Evolutionary conservation across 2,329 filamentous ascomycete species (phyloP).

Genomic region (Sclerotiophoma versabilis): DNA sequence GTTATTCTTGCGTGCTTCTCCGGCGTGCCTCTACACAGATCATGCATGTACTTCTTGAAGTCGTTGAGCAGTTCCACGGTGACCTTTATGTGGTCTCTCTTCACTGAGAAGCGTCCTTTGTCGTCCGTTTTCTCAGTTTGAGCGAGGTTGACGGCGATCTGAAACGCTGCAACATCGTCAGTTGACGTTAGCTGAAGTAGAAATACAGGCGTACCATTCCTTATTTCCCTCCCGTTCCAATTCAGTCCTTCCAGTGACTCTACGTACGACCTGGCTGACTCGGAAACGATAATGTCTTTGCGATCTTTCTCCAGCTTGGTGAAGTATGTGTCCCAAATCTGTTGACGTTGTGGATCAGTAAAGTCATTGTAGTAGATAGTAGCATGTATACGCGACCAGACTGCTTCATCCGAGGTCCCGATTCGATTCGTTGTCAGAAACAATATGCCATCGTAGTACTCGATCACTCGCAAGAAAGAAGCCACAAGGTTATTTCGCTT

Average conservation of each 20-base stretch:
- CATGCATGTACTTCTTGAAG: constrained; percentile 24
- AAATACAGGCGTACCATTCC: constrained; percentile 28
- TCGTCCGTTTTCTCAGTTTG: constrained; percentile 18
- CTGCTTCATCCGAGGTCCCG: constrained; percentile 81
- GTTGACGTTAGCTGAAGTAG: neutral
- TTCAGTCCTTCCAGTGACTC: too few relatives aligned
- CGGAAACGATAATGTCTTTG: too few relatives aligned
- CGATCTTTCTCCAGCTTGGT: neutral
- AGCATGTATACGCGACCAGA: constrained; percentile 84
- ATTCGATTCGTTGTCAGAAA: constrained; percentile 44
- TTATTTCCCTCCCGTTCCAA: constrained; percentile 41
- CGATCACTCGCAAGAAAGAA: constrained; percentile 45
- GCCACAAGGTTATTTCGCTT: constrained; percentile 44
- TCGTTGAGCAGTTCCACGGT: constrained; percentile 20
- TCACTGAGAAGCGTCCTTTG: constrained; percentile 3
- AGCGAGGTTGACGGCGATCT: constrained; percentile 30
- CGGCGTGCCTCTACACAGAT: neutral
- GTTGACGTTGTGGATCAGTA: neutral
- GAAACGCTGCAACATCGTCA: constrained; percentile 18
- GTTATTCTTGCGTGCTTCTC: neutral
- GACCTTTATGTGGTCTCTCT: constrained; percentile 14
- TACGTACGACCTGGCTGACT: too few relatives aligned
- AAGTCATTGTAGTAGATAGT: constrained; percentile 69
- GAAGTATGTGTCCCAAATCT: constrained; percentile 33
- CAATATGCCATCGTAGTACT: constrained; percentile 50